Base-by-base conservation (phyloP, 2,329 filamentous ascomycete genomes). In the Basipetospora chlamydospora region DNA sequence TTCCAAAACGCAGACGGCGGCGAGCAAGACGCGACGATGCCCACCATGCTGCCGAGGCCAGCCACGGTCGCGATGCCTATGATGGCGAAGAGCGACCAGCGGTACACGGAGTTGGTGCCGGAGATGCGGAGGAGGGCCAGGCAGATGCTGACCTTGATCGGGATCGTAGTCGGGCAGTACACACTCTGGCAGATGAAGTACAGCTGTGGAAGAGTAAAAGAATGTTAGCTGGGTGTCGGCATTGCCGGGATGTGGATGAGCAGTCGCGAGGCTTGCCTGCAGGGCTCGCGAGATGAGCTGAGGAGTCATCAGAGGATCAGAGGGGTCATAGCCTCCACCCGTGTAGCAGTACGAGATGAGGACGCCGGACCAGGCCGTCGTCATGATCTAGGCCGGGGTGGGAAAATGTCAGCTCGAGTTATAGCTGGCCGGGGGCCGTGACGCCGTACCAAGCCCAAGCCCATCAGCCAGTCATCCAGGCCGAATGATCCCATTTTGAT, bases 81-180 rank as follows among this genome's bases (percentile, higher is more conserved):
- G 20, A 40, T 37, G 7, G 38, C 34, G 9, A 26, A 31, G 10
- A 40, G 28, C 2, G 39, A 37, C 21, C 21, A 37, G 23, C 18
- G 22, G 13, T 33, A 40, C 1, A 40, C 4, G 10, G 13, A 16
- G 12, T 33, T 20, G 6, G 35, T 34, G 25, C 39, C 34, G 11
- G 26, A 22, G 35, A 40, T 40, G 21, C 39, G 34, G 10, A 40
- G 39, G 0, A 40, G 34, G 12, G 39, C 39, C 8, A 29, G 33
- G 34, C 39, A 40, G 29, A 40, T 40, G 34, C 39, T 40, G 39
- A 39, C 4, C 20, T 52, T 52, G 37, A 52, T 28, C 17, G 34
- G 39, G 20, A 40, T 30, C 8, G 34, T 37, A 9, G 39, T 37
- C 2, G 30, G 22, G 15, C 39, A 40, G 30, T 37, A 40, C 23